Evolutionary conservation across 352 stramenopile genomes (phyloP), one percentile per base, ranked within the genome.

Genomic region (Phytophthora cactorum): DNA sequence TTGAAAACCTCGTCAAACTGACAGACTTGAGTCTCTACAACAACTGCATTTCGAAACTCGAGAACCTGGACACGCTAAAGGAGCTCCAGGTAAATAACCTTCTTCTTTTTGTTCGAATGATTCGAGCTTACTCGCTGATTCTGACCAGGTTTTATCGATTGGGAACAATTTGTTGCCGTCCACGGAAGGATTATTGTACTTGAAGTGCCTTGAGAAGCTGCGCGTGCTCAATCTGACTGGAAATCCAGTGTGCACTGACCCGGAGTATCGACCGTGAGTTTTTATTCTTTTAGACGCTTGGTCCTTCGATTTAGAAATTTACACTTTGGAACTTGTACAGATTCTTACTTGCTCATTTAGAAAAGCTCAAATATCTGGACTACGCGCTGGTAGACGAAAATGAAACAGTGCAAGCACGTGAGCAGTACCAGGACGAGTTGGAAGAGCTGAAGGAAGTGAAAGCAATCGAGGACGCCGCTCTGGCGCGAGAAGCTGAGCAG

Each of bases 21-120:
- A 95, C 90, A 28, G 95, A 98, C 56, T 74, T 98, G 22, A 97
- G 82, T 56, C 75, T 98, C 2, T 98, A 96, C 77, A 97, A 95
- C 69, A 98, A 98, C 70, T 88, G 89, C 65, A 98, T 98, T 63
- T 43, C 76, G n/a, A 94, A 95, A 54, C 75, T 98, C 47, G 89
- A 98, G 63, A 96, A 95, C 56, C 73, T 98, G 22, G 91, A 98
- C 25, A 66, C 76, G n/a, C 94, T 96, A 61, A 89, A 86, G 66
- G 75, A 89, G 25, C 82, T 98, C 0, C 89, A 98, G 74, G 80
- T 84, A 56, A 6, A 50, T 32, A 45, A 12, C 47, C 47, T 45
- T 31, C 31, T n/a, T 36, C 50, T 4, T 25, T 5, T 28, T 46
- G 27, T 51, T 45, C 22, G 2, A 27, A 38, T 17, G 9, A 27